Evolutionary conservation across 2,329 filamentous ascomycete genomes (phyloP), one percentile per base, ranked within the genome.

Genomic region (Chaetomiaceae sp.): DNA sequence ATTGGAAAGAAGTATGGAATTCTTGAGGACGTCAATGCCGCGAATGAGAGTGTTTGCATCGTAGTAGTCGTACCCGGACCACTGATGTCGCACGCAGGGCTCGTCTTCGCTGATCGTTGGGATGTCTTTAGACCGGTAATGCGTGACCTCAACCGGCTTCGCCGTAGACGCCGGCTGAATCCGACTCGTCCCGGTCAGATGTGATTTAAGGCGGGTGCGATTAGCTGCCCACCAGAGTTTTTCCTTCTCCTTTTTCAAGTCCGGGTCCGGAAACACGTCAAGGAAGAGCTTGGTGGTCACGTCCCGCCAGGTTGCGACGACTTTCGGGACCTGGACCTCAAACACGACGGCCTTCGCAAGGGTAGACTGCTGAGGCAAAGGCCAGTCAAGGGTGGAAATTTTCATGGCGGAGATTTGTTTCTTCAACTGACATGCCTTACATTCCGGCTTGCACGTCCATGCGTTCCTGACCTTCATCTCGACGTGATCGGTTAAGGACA

Each of bases 51-150:
- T 10, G 7, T 11, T 11, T 10, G 3, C 12, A 10, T 53, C 33
- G 24, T 45, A 48, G 32, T 54, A 52, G 11, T 32, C 19, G n/a
- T 56, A 56, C 2, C 18, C 4, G n/a, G 3, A 20, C 32, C 47
- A 46, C 1, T 19, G 26, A 38, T 51, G 49, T 6, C 38, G 41
- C 11, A 47, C 38, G 15, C 47, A 52, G 3, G 55, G 29, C 6
- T 36, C 38, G 4, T 20, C 9, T 10, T 35, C 26, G 1, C 14
- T 50, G 4, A 45, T 37, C 2, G 29, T 18, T 8, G 2, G 27
- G 42, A 55, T 55, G 26, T 53, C 50, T 22, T 43, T 49, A 7
- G 2, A 7, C 6, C 26, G 18, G 39, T 56, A 56, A 26, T 56
- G 54, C 1, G 52, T n/a, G 3, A 42, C 50, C 30, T 51, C 42